Percentiles rank a stretch among this genome's conserved stretches.
phyloP scores from a whole-genome alignment of 768 basidiomycete species.

The Tylopilus cervinicoccineus region DNA sequence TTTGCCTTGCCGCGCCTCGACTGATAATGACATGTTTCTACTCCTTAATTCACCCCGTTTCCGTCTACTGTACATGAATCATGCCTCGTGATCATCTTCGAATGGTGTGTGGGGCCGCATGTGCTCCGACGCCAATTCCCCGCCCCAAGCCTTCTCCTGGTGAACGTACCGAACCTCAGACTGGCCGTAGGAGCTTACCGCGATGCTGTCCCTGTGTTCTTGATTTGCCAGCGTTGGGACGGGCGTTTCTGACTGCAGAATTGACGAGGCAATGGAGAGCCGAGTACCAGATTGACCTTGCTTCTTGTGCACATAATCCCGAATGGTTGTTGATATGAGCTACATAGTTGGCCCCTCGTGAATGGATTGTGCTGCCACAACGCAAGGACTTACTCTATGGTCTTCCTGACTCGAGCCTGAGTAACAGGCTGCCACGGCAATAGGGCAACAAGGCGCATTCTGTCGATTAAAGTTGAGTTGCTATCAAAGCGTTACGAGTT shows the following conservation, averaged over 20 bases:
- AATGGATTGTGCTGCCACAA: neutral
- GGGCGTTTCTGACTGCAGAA: slow-evolving; percentile 27
- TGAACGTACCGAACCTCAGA: slow-evolving; percentile 26
- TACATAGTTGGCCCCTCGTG: slow-evolving; percentile 26
- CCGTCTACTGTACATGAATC: slow-evolving; percentile 23
- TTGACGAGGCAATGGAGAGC: slow-evolving; percentile 23
- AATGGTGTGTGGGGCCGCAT: slow-evolving; percentile 38
- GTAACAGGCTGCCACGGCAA: slow-evolving; percentile 73
- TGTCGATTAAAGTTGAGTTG: slow-evolving; percentile 25
- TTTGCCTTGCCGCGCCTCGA: neutral
- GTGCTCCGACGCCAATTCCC: slow-evolving; percentile 34
- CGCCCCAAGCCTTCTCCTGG: slow-evolving; percentile 31
- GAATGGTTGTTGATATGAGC: slow-evolving; percentile 62
- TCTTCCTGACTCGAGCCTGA: slow-evolving; percentile 81
- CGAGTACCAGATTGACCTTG: slow-evolving; percentile 19
- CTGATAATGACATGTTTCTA: slow-evolving; percentile 1
- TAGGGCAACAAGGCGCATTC: slow-evolving; percentile 83
- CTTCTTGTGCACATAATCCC: slow-evolving; percentile 69
- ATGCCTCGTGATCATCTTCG: slow-evolving; percentile 35
- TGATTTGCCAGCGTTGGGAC: slow-evolving; percentile 27
- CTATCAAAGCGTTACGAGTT: neutral
- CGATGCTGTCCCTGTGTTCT: slow-evolving; percentile 29
- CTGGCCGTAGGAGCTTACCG: slow-evolving; percentile 25
- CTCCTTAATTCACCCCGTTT: neutral
- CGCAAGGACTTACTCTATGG: slow-evolving; percentile 54